A percentile compares a stretch with the other conserved stretches of the same genome.
Conservation (phyloP, 2,329 filamentous ascomycete genomes). For the Penicillium aurantiogriseum region DNA sequence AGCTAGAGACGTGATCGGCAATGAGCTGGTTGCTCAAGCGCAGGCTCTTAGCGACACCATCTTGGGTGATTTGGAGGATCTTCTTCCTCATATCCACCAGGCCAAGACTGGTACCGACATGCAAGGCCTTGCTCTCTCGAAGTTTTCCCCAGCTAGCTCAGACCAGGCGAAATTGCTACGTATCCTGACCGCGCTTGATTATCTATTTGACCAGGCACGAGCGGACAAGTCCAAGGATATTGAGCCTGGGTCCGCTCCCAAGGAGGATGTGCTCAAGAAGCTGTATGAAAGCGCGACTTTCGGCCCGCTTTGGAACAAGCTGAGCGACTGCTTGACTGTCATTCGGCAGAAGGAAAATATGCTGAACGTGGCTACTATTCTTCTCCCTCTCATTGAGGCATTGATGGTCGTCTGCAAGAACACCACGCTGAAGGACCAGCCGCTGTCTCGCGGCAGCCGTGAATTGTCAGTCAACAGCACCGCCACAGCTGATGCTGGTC, state of each 20-base stretch:
- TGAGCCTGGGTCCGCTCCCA: constrained; percentile 61
- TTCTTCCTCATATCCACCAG: constrained; percentile 81
- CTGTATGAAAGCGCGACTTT: constrained; percentile 92
- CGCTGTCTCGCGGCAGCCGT: constrained; percentile 53
- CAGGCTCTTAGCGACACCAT: constrained; percentile 82
- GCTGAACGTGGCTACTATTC: constrained; percentile 94
- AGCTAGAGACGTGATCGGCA: constrained; percentile 86
- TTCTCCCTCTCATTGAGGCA: constrained; percentile 90
- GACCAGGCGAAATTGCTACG: constrained; percentile 95
- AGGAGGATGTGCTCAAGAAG: constrained; percentile 79
- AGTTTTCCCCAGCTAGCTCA: constrained; percentile 93
- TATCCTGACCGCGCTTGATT: constrained; percentile 89
- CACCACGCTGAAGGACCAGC: constrained; percentile 72
- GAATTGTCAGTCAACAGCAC: constrained; percentile 69
- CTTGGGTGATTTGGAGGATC: constrained; percentile 75
- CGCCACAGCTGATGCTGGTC: constrained; percentile 70
- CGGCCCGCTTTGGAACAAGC: constrained; percentile 83
- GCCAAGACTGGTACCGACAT: constrained; percentile 90
- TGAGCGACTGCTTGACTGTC: constrained; percentile 82
- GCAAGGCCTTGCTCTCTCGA: constrained; percentile 87
- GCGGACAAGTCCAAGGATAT: constrained; percentile 52
- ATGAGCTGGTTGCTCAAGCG: constrained; percentile 84
- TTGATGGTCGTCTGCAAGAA: constrained; percentile 99
- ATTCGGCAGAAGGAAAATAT: constrained; percentile 92
- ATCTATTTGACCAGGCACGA: constrained; percentile 82